phyloP scores from a whole-genome alignment of 306 rosid genomes.

The Fragaria ananassa region DNA sequence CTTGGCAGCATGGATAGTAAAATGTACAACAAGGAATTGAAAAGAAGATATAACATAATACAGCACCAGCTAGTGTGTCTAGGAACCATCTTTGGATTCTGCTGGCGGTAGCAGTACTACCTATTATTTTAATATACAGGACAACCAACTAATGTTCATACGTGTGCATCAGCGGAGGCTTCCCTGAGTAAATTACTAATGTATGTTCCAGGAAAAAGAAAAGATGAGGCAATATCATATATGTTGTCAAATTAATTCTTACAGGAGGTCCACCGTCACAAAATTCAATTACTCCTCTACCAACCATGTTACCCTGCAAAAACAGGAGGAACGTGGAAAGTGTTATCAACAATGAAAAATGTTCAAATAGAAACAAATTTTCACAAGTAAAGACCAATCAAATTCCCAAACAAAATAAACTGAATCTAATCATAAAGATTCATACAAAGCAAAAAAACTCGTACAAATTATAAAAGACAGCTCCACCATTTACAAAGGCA shows the following conservation, averaged over 20 bases:
- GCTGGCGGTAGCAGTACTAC: background rate
- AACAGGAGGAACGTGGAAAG: conserved; percentile 13
- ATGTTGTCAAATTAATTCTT: conserved; percentile 34
- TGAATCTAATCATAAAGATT: background rate
- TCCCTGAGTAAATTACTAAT: background rate
- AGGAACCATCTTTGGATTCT: background rate
- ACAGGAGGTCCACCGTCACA: conserved; percentile 90
- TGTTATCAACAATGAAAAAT: background rate
- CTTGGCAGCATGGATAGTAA: background rate
- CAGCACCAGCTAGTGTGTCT: background rate
- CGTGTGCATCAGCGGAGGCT: background rate
- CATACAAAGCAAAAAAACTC: background rate
- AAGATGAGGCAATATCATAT: conserved; percentile 4
- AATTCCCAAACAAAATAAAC: background rate
- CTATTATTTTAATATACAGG: background rate
- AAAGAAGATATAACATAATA: background rate
- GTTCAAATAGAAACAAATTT: background rate
- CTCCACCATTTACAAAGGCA: background rate
- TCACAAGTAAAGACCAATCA: background rate
- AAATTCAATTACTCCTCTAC: conserved; percentile 72
- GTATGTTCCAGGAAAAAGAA: background rate
- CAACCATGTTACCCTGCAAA: conserved; percentile 65
- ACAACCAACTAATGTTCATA: background rate
- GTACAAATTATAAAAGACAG: background rate
- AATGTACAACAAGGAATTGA: background rate